phyloP scores from a whole-genome alignment of 108 stramenopile genomes.

The Cylindrotheca closterium region DNA sequence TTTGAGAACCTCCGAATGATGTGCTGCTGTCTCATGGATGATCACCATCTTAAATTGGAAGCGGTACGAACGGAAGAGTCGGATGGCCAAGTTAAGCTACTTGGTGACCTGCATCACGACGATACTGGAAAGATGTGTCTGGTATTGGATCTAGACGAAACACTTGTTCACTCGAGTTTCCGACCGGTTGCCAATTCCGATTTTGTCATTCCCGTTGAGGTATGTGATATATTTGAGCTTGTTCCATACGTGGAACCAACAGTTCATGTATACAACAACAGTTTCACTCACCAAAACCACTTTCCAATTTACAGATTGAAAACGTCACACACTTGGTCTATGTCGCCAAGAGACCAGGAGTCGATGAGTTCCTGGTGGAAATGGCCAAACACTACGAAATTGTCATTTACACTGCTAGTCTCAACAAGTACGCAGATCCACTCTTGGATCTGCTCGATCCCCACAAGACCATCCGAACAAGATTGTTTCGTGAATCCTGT shows the following conservation, averaged over 20 bases:
- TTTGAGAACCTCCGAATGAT: slow-evolving; percentile 79
- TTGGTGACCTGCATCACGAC: slow-evolving; percentile 59
- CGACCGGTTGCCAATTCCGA: slow-evolving; percentile 93
- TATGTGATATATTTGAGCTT: slow-evolving; percentile 34
- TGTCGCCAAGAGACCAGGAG: slow-evolving; percentile 95
- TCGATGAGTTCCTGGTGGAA: slow-evolving; percentile 93
- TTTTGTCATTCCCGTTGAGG: slow-evolving; percentile 98
- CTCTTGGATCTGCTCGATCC: slow-evolving; percentile 94
- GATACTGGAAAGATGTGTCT: slow-evolving; percentile 90
- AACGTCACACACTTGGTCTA: slow-evolving; percentile 96
- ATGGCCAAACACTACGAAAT: slow-evolving; percentile 97
- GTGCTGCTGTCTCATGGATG: slow-evolving; percentile 83
- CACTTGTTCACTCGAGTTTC: slow-evolving; percentile 97
- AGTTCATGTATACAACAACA: background rate
- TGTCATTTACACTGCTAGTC: slow-evolving; percentile 96
- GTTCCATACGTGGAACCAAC: background rate
- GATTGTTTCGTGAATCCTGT: slow-evolving; percentile 98
- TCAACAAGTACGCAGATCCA: slow-evolving; percentile 98
- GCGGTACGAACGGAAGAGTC: slow-evolving; percentile 17
- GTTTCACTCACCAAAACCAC: slow-evolving; percentile 1
- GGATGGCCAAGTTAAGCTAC: slow-evolving; percentile 42
- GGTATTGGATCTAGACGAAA: slow-evolving; percentile 98
- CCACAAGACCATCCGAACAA: slow-evolving; percentile 70
- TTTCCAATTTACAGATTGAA: slow-evolving; percentile 74
- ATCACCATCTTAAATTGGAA: slow-evolving; percentile 14